Conservation (phyloP, 2,329 filamentous ascomycete genomes). For the Cryphonectria parasitica region DNA sequence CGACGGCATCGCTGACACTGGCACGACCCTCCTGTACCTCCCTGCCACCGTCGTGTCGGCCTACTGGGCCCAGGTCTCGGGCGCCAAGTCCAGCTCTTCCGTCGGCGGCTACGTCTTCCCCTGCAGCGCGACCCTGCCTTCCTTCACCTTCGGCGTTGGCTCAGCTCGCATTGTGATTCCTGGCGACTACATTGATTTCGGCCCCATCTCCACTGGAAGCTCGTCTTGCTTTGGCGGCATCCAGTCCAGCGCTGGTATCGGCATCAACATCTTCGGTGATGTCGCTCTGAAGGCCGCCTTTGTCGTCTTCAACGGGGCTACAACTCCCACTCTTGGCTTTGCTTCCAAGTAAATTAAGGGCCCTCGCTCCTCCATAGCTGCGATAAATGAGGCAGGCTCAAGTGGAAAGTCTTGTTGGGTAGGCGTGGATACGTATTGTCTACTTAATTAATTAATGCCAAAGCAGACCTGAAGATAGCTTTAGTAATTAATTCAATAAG, state of each 20-base stretch:
- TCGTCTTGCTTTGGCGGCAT: slow-evolving; percentile 31
- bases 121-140: slow-evolving; percentile 30
- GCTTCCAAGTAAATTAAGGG: slow-evolving; percentile 28
- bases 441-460: not conserved
- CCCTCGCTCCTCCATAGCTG: not conserved
- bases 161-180: slow-evolving; percentile 29
- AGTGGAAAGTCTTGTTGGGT: not conserved
- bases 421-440: not conserved
- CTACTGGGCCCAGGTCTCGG: slow-evolving; percentile 54
- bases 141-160: slow-evolving; percentile 31
- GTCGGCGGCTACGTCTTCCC: slow-evolving; percentile 31
- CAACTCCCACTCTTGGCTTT: slow-evolving; percentile 32
- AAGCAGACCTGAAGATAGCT: not conserved
- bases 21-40: slow-evolving; percentile 58
- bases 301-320: slow-evolving; percentile 34
- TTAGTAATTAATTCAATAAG: not conserved
- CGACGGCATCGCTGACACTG: slow-evolving; percentile 57
- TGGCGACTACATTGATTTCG: slow-evolving; percentile 31
- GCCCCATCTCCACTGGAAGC: slow-evolving; percentile 20
- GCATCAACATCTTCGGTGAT: slow-evolving; percentile 36
- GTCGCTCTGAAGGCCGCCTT: slow-evolving; percentile 36
- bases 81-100: slow-evolving; percentile 39
- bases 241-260: slow-evolving; percentile 30
- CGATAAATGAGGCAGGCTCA: not conserved
- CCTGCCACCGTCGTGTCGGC: slow-evolving; percentile 47